Evolutionary conservation across 2,329 filamentous ascomycete genomes (phyloP), one percentile per base, ranked within the genome.

Genomic region (Lecanicillium sp.): DNA sequence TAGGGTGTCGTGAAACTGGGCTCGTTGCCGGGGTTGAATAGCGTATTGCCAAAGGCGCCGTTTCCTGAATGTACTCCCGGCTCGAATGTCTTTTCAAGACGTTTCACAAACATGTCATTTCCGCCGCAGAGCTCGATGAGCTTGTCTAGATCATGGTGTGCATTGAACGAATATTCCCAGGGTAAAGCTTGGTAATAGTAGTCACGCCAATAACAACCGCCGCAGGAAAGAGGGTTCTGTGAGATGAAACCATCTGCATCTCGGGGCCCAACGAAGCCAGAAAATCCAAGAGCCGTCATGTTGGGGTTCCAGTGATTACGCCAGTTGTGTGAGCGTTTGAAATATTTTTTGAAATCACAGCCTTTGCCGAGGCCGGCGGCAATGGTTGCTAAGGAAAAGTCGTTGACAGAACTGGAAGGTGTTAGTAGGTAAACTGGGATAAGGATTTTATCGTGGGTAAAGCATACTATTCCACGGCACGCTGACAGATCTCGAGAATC

Each of bases 11-110:
- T 74, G 59, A 85, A 85, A 54, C 68, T 69, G 16, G 80, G 80
- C 56, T 84, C 76, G 52, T 83, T 83, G 12, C 77, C 78, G 1
- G 76, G 71, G 54, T 85, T 75, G 55, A 82, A 83, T 17, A 84
- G 70, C 13, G 69, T 78, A 43, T 71, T 59, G 42, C 64, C 65
- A 41, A 71, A 75, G 3, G 51, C 44, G 29, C 59, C 58, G 38
- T 68, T 67, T 4, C 55, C 59, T 0, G 52, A 44, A 46, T 64
- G 63, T 2, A 65, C 51, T 16, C 66, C 68, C 2, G 67, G 65
- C 37, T 67, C 64, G 55, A 83, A 83, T 38, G 82, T 69, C 46
- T 68, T 75, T 35, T 83, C 66, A 5, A 85, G 65, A 1, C 80
- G 67, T 19, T 67, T 56, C 1, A 73, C 62, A 51, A 83, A 83